Evolutionary conservation across 2,329 filamentous ascomycete species (phyloP).

Genomic region (Botrytis cinerea): DNA sequence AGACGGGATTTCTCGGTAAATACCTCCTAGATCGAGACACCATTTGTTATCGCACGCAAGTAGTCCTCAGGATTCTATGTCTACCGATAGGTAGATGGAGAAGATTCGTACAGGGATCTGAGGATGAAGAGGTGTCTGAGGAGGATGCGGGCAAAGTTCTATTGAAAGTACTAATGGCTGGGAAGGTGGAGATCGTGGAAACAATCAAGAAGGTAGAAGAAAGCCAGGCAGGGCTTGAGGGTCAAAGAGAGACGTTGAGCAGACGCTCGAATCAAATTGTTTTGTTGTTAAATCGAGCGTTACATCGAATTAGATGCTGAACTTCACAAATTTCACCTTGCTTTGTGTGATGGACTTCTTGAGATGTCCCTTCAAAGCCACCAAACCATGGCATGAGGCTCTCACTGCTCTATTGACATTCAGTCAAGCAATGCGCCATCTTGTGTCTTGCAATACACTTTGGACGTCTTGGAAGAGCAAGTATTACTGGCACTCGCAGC

Average conservation of each 20-base stretch:
- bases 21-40: slow-evolving; percentile 54
- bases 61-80: slow-evolving; percentile 50
- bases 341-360: neutral
- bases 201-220: slow-evolving; percentile 22
- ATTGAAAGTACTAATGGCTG: slow-evolving; percentile 32
- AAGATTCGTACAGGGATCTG: slow-evolving; percentile 48
- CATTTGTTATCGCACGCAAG: slow-evolving; percentile 58
- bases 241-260: slow-evolving; percentile 31
- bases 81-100: slow-evolving; percentile 47
- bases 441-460: neutral
- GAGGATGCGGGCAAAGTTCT: slow-evolving; percentile 46
- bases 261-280: slow-evolving; percentile 36
- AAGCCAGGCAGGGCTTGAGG: slow-evolving; percentile 28
- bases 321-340: neutral
- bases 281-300: slow-evolving; percentile 28
- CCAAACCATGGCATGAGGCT: neutral
- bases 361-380: neutral
- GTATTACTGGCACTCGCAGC: neutral
- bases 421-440: neutral
- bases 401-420: neutral
- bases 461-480: neutral
- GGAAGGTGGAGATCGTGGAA: slow-evolving; percentile 24
- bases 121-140: slow-evolving; percentile 50
- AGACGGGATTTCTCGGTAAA: slow-evolving; percentile 51
- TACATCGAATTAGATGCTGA: slow-evolving; percentile 29